Conservation (phyloP, 768 basidiomycete species). For the Collybiopsis confluens region DNA sequence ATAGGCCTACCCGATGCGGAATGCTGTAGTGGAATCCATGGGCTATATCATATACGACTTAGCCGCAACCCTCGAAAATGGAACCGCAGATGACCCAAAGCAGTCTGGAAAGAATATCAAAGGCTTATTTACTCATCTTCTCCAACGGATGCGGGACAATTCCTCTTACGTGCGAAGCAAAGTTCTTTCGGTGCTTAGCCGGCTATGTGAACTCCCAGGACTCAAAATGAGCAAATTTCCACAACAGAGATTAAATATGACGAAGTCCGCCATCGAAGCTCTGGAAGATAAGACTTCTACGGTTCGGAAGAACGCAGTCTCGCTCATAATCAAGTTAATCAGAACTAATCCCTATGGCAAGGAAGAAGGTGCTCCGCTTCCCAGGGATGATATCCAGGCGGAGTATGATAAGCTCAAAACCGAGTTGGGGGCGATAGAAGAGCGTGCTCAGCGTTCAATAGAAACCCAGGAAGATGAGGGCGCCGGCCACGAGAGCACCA, state of each 20-base stretch:
- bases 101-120: slow-evolving; percentile 71
- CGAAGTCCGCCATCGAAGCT: slow-evolving; percentile 70
- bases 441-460: slow-evolving; percentile 54
- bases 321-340: slow-evolving; percentile 70
- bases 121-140: slow-evolving; percentile 75
- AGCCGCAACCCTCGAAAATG: slow-evolving; percentile 44
- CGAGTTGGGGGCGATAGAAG: slow-evolving; percentile 71
- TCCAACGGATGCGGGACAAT: slow-evolving; percentile 83
- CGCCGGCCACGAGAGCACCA: slow-evolving; percentile 23
- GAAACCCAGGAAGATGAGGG: slow-evolving; percentile 36
- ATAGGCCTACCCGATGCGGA: slow-evolving; percentile 94
- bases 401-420: slow-evolving; percentile 59
- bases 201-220: slow-evolving; percentile 71
- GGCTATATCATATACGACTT: slow-evolving; percentile 83
- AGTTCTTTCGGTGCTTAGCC: slow-evolving; percentile 71
- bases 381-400: slow-evolving; percentile 66
- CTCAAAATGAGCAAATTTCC: slow-evolving; percentile 81
- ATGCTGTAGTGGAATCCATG: slow-evolving; percentile 89
- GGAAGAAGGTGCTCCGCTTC: slow-evolving; percentile 79
- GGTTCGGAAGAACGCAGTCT: slow-evolving; percentile 82
- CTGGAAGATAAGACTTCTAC: slow-evolving; percentile 87
- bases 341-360: slow-evolving; percentile 85
- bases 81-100: slow-evolving; percentile 37
- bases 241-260: slow-evolving; percentile 74
- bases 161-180: slow-evolving; percentile 91